Percentiles rank a stretch among this genome's conserved stretches.
Evolutionary conservation across 176 grass and related monocot genomes (phyloP).

Genomic region (Tuctoria greenei): DNA sequence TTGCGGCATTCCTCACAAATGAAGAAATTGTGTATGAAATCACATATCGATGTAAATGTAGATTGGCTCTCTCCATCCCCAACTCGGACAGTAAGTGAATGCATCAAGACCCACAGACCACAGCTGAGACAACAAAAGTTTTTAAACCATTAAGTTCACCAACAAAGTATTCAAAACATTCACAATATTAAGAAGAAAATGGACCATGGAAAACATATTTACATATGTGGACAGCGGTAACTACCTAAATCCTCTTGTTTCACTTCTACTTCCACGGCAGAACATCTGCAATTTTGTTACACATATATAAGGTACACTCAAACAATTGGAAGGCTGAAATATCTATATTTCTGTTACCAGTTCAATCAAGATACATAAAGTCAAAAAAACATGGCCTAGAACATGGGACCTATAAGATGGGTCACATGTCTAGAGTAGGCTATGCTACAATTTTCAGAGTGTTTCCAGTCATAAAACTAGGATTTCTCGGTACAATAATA

Average conservation of each 20-base stretch:
- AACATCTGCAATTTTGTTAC: conserved; percentile 63
- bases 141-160: background rate
- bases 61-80: conserved; percentile 84
- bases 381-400: background rate
- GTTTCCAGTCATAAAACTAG: background rate
- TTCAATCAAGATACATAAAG: background rate
- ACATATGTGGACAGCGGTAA: background rate
- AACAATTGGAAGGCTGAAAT: background rate
- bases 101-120: conserved; percentile 90
- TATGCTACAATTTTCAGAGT: background rate
- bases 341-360: background rate
- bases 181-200: conserved; percentile 30
- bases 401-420: conserved; percentile 9
- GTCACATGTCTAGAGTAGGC: background rate
- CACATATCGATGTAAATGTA: conserved; percentile 79
- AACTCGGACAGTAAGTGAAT: conserved; percentile 76
- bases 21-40: conserved; percentile 98
- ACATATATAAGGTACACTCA: conserved; percentile 18
- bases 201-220: conserved; percentile 19
- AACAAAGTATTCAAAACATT: conserved; percentile 1
- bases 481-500: background rate
- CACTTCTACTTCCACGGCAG: conserved; percentile 92
- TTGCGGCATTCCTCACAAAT: conserved; percentile 85
- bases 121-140: conserved; percentile 58
- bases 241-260: conserved; percentile 96